phyloP scores from a whole-genome alignment of 257 asterid species.

The Thymus quinquecostatus region DNA sequence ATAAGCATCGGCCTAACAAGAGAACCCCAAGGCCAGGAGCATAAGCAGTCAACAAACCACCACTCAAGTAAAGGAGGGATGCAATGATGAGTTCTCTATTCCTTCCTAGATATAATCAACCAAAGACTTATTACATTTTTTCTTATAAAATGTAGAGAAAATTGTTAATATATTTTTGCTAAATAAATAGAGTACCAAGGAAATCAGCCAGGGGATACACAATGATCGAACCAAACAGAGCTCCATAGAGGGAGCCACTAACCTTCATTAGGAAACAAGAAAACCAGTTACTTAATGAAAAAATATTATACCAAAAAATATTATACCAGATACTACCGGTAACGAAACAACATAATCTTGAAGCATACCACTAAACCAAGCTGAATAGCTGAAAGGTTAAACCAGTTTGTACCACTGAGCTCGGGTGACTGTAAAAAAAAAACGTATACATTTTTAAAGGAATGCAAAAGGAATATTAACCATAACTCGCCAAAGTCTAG shows the following conservation, averaged over 20 bases:
- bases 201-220: slow-evolving; percentile 88
- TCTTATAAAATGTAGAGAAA: slow-evolving; percentile 5
- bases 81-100: slow-evolving; percentile 88
- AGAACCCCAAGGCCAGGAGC: slow-evolving; percentile 86
- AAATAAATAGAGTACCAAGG: slow-evolving; percentile 62
- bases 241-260: slow-evolving; percentile 99
- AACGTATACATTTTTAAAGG: neutral
- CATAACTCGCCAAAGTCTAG: neutral
- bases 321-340: no score
- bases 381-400: slow-evolving; percentile 83
- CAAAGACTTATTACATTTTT: slow-evolving; percentile 7
- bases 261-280: slow-evolving; percentile 56
- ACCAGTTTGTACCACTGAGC: slow-evolving; percentile 93
- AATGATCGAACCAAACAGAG: slow-evolving; percentile 85
- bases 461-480: neutral
- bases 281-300: slow-evolving; percentile 28
- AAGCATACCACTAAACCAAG: slow-evolving; percentile 91
- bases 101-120: slow-evolving; percentile 63
- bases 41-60: slow-evolving; percentile 78
- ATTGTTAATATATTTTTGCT: slow-evolving; percentile 13
- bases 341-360: neutral
- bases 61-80: slow-evolving; percentile 64
- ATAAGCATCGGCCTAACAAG: slow-evolving; percentile 73
- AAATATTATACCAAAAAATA: slow-evolving; percentile 26
- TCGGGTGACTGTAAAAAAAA: slow-evolving; percentile 71